A percentile compares a stretch with the other conserved stretches of the same genome.
These are phyloP conservation scores for Pseudogymnoascus pannorum DNA, from an alignment of 2,329 filamentous ascomycete species.

Conservation along the genomic window DNA sequence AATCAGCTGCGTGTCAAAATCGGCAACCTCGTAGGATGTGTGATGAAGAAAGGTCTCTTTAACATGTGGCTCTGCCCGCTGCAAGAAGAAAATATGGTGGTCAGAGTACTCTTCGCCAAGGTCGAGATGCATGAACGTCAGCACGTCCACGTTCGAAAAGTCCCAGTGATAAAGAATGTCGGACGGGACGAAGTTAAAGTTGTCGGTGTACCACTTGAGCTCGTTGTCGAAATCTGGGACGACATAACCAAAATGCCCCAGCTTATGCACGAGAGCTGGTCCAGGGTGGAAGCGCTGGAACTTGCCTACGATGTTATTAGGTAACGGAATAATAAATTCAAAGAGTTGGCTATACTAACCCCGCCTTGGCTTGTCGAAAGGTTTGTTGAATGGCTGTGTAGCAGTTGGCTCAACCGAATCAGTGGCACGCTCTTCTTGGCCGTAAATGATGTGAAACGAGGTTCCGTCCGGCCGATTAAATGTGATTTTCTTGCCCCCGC, in stretches of 20 bases:
- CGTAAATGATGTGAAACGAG: slow-evolving; percentile 14
- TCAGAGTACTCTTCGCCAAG: slow-evolving; percentile 39
- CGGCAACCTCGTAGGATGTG: slow-evolving; percentile 59
- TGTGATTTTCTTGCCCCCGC: background rate
- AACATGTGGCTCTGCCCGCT: slow-evolving; percentile 38
- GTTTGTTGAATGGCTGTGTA: too few species aligned
- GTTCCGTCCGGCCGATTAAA: slow-evolving; percentile 26
- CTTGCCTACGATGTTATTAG: slow-evolving; percentile 16
- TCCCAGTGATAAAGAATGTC: slow-evolving; percentile 21
- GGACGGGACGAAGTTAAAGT: slow-evolving; percentile 36
- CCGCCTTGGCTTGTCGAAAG: too few species aligned
- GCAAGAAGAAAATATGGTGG: slow-evolving; percentile 46
- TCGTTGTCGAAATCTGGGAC: slow-evolving; percentile 28
- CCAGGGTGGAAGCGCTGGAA: slow-evolving; percentile 30
- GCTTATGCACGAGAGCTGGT: slow-evolving; percentile 29
- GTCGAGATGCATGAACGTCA: slow-evolving; percentile 46
- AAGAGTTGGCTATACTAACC: too few species aligned
- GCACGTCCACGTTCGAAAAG: slow-evolving; percentile 28
- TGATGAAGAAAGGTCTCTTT: slow-evolving; percentile 39
- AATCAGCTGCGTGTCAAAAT: slow-evolving; percentile 60
- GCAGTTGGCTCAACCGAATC: background rate
- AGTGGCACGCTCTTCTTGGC: slow-evolving; percentile 11
- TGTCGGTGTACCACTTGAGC: slow-evolving; percentile 32
- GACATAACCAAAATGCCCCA: slow-evolving; percentile 35
- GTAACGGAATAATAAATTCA: too few species aligned